Evolutionary conservation across 768 basidiomycete genomes (phyloP).

Genomic region (Trametopsis cervina): DNA sequence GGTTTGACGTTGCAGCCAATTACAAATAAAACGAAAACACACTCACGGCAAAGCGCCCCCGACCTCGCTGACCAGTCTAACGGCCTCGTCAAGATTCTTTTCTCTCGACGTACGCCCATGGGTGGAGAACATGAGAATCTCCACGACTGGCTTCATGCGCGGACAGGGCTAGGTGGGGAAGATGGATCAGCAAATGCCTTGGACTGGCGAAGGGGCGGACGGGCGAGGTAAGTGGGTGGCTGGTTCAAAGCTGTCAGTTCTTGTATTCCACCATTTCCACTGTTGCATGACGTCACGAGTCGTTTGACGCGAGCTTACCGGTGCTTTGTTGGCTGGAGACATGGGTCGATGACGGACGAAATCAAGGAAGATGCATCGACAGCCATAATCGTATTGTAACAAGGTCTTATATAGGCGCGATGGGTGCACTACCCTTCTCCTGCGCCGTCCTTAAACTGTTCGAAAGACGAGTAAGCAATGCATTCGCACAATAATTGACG

Average conservation of each 20-base stretch:
- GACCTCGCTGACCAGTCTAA: background rate
- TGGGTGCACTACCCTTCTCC: slow-evolving; percentile 67
- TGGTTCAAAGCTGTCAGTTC: too few species aligned
- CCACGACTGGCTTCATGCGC: background rate
- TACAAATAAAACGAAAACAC: too few species aligned
- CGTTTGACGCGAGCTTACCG: background rate
- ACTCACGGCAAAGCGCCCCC: background rate
- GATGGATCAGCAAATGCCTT: background rate
- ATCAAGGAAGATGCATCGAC: background rate
- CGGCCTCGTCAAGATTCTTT: background rate
- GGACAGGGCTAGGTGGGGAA: background rate
- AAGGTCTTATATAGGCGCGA: slow-evolving; percentile 31
- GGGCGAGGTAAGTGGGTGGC: background rate
- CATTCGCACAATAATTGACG: too few species aligned
- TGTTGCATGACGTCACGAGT: background rate
- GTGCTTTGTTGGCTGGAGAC: background rate
- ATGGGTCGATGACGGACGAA: background rate
- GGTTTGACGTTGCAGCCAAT: too few species aligned
- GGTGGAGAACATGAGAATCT: background rate
- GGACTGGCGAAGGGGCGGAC: background rate
- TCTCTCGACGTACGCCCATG: background rate
- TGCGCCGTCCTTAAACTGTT: slow-evolving; percentile 62
- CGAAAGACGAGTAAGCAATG: too few species aligned
- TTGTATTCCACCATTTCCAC: background rate
- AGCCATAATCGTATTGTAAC: background rate